Conservation (phyloP, 2,329 filamentous ascomycete genomes). For the Aspergillus pseudoglaucus region DNA sequence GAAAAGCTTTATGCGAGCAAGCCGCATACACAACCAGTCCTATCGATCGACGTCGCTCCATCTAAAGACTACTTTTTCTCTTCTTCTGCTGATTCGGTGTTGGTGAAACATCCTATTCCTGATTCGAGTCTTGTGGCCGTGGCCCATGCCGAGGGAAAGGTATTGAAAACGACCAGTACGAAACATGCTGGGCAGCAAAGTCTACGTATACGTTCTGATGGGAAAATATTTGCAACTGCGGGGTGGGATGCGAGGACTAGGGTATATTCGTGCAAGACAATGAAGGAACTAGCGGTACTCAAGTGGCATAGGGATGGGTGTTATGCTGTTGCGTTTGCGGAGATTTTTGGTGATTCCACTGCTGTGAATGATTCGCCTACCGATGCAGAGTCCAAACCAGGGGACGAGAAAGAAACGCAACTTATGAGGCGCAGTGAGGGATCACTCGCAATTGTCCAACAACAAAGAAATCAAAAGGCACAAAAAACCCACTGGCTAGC, state of each 20-base stretch:
- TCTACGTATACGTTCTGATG: conserved; percentile 69
- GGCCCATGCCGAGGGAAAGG: conserved; percentile 27
- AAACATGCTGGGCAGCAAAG: conserved; percentile 88
- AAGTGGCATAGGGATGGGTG: conserved; percentile 92
- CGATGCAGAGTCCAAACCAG: neutral
- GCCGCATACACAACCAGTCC: conserved; percentile 70
- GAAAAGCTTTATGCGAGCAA: conserved; percentile 57
- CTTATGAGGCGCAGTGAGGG: conserved; percentile 4
- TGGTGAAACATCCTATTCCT: conserved; percentile 69
- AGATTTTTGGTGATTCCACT: conserved; percentile 19
- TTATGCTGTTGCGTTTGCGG: conserved; percentile 70
- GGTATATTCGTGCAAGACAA: conserved; percentile 71
- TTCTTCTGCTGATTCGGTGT: conserved; percentile 71
- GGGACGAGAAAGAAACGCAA: conserved; percentile 1
- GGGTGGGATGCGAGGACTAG: conserved; percentile 83
- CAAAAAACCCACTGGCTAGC: conserved; percentile 79
- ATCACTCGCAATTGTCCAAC: conserved; percentile 50
- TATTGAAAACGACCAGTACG: conserved; percentile 62
- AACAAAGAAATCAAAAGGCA: conserved; percentile 57
- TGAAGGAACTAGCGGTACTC: conserved; percentile 83
- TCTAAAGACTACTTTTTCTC: conserved; percentile 60
- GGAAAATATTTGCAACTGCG: conserved; percentile 76
- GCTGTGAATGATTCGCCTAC: neutral
- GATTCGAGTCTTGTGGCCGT: conserved; percentile 3
- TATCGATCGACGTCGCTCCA: conserved; percentile 60